phyloP scores from a whole-genome alignment of 768 basidiomycete species.

The Podaxis carcinomalis region DNA sequence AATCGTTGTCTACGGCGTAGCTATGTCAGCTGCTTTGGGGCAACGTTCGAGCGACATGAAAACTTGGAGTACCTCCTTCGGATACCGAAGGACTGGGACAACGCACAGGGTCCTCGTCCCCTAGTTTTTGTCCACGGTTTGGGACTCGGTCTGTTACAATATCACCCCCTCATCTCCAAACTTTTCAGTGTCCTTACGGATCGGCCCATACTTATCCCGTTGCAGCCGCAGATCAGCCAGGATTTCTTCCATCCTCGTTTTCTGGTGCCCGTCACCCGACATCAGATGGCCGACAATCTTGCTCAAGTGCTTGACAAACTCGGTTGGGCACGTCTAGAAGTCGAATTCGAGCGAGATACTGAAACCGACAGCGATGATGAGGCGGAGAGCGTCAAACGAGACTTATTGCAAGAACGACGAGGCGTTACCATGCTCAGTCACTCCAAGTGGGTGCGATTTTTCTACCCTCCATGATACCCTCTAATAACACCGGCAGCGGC shows the following conservation, averaged over 20 bases:
- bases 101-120: conserved; percentile 54
- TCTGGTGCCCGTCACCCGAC: conserved; percentile 64
- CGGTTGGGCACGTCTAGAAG: conserved; percentile 50
- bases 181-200: conserved; percentile 54
- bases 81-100: conserved; percentile 63
- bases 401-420: conserved; percentile 21
- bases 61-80: conserved; percentile 82
- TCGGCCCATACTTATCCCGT: conserved; percentile 66
- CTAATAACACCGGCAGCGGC: conserved; percentile 39
- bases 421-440: conserved; percentile 83
- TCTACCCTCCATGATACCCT: not conserved
- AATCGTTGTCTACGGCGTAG: conserved; percentile 46
- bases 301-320: conserved; percentile 53
- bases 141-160: conserved; percentile 76
- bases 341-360: conserved; percentile 16
- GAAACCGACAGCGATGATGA: conserved; percentile 24
- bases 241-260: conserved; percentile 74
- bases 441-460: conserved; percentile 62
- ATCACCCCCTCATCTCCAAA: conserved; percentile 55
- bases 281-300: conserved; percentile 53
- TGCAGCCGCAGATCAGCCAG: conserved; percentile 88
- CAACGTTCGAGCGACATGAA: conserved; percentile 44
- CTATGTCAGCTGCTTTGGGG: conserved; percentile 37
- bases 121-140: conserved; percentile 87
- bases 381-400: conserved; percentile 17